Base-by-base conservation (phyloP, 2,329 filamentous ascomycete genomes). In the Coleophoma crateriformis region DNA sequence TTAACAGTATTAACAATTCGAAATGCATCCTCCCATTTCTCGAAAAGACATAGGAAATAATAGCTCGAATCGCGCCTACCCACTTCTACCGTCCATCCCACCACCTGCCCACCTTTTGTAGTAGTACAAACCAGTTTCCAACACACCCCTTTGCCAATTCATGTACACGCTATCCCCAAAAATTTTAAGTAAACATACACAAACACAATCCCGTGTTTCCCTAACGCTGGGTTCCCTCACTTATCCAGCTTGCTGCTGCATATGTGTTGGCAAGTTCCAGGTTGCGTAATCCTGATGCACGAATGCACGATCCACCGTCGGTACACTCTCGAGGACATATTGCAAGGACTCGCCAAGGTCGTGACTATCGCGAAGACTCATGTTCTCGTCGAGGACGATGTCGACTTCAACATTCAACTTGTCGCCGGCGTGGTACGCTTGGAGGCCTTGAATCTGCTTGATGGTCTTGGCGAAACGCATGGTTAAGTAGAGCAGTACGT, bases 381-480 rank as follows among this genome's bases (percentile, higher is more conserved):
- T 76, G 43, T 75, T 69, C 56, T 76, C 73, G 41, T 77, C 73
- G 56, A 84, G 66, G 34, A 85, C 64, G 17, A 84, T 71, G 55
- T 84, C 81, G 19, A 81, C 75, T 61, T 85, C 81, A 0, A 80
- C 79, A 71, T 81, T 84, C 1, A 84, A 70, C 7, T 79, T 79
- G 57, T 85, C 81, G 12, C 81, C 81, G 0, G 78, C 75, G 58
- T 84, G 81, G 56, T 85, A 84, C 0, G 77, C 76, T 50, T 71
- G 77, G 35, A 80, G 63, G 13, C 68, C 71, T 64, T 80, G 79
- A 62, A 78, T 77, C 3, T 76, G 75, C 37, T 71, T 67, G 4
- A 80, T 76, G 1, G 79, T 68, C 37, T 73, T 75, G 0, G 71
- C 68, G 56, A 81, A 81, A 8, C 77, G 71, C 64, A 77, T 83